Evolutionary conservation across 345 rosid genomes (phyloP).

Genomic region (Salix exigua): DNA sequence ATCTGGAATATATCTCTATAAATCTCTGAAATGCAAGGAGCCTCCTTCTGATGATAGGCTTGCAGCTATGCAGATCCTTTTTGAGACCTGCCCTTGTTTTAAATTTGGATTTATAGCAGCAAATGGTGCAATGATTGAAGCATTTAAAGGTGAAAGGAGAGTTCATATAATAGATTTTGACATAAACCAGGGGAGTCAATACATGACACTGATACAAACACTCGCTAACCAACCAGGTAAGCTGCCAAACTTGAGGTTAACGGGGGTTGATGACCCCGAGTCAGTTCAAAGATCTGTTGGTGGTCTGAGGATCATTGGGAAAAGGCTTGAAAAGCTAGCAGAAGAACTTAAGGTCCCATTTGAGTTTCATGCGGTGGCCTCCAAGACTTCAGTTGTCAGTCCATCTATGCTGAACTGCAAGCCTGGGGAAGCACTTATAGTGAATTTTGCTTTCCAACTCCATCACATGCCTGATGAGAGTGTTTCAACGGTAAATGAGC

Average conservation of each 20-base stretch:
- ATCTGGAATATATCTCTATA: constrained; percentile 81
- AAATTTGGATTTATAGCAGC: constrained; percentile 92
- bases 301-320: constrained; percentile 69
- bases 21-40: constrained; percentile 90
- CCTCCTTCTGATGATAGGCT: constrained; percentile 93
- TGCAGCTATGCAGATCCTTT: constrained; percentile 97
- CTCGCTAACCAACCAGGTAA: constrained; percentile 46
- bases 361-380: constrained; percentile 64
- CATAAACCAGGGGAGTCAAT: constrained; percentile 91
- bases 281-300: constrained; percentile 84
- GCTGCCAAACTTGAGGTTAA: constrained; percentile 63
- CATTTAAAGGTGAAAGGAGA: constrained; percentile 59
- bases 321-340: constrained; percentile 77
- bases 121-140: constrained; percentile 78
- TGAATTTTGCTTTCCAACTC: constrained; percentile 95
- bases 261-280: constrained; percentile 95
- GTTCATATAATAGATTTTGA: constrained; percentile 90
- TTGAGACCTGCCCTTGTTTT: constrained; percentile 97
- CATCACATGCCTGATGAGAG: constrained; percentile 99
- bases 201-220: constrained; percentile 74
- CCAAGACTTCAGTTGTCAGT: constrained; percentile 64
- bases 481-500: constrained; percentile 77
- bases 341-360: constrained; percentile 59
- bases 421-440: constrained; percentile 69
- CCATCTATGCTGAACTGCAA: constrained; percentile 61